These are phyloP conservation scores for Pouteria campechiana DNA, from an alignment of 179 eudicot genomes.

Conservation along the genomic window DNA sequence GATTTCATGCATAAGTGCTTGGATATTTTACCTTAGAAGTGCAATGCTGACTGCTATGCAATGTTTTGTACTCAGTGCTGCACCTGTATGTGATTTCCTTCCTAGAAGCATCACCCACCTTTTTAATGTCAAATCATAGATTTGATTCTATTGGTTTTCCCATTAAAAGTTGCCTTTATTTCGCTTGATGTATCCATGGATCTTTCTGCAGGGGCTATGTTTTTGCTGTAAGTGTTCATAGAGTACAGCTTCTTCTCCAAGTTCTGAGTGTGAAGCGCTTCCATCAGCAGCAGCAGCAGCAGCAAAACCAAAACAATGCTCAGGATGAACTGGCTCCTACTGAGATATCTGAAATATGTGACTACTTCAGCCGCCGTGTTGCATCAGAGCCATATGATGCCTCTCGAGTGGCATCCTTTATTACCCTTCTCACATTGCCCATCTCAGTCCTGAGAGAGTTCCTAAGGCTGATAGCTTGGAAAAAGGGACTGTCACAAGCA, in stretches of 20 bases:
- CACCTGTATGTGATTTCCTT: too few species aligned
- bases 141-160: too few species aligned
- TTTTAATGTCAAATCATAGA: too few species aligned
- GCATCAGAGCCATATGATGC: conserved; percentile 99
- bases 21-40: too few species aligned
- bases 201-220: conserved; percentile 73
- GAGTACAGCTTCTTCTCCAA: conserved; percentile 96
- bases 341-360: conserved; percentile 87
- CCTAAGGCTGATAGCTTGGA: conserved; percentile 87
- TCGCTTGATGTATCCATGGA: not conserved
- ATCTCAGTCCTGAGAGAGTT: conserved; percentile 83
- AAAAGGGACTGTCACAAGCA: conserved; percentile 70
- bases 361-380: conserved; percentile 91
- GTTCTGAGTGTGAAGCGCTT: conserved; percentile 90
- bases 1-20: too few species aligned
- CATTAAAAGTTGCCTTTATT: too few species aligned
- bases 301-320: conserved; percentile 41
- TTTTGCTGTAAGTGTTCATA: conserved; percentile 96
- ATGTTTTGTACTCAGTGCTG: too few species aligned
- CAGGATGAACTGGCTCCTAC: conserved; percentile 82
- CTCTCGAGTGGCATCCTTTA: conserved; percentile 95
- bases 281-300: conserved; percentile 76
- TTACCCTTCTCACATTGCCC: conserved; percentile 86
- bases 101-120: too few species aligned
- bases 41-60: too few species aligned